Conservation (phyloP, 2,329 filamentous ascomycete species). For the Helicocarpus griseus region DNA sequence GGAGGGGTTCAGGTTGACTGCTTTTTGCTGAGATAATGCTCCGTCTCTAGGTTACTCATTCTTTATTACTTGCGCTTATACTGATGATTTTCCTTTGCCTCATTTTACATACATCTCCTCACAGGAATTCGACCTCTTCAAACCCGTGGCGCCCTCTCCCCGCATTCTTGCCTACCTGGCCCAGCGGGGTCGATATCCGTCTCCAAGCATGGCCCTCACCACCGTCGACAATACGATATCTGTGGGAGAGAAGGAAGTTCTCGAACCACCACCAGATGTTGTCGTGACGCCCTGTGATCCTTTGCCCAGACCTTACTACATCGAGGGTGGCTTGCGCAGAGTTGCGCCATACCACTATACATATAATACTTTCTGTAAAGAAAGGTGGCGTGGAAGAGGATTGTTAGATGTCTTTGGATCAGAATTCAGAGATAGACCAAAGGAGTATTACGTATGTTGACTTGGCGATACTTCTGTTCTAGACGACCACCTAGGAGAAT, state of each 20-base stretch:
- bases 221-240: constrained; percentile 18
- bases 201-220: constrained; percentile 29
- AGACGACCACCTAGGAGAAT: neutral
- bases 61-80: neutral
- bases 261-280: constrained; percentile 20
- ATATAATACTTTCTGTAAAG: constrained; percentile 90
- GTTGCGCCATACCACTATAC: constrained; percentile 84
- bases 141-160: constrained; percentile 28
- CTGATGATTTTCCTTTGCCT: neutral
- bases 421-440: constrained; percentile 82
- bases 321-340: constrained; percentile 73
- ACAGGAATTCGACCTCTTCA: neutral
- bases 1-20: no score
- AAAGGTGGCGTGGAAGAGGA: constrained; percentile 75
- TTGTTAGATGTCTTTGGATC: constrained; percentile 80
- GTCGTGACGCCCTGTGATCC: constrained; percentile 31
- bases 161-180: constrained; percentile 32
- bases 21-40: neutral
- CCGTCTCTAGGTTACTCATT: neutral
- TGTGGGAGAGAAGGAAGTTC: constrained; percentile 17
- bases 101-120: neutral
- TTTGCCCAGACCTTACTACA: constrained; percentile 64
- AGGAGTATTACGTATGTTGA: constrained; percentile 68
- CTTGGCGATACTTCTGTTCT: neutral
- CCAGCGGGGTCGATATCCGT: constrained; percentile 24